Conservation (phyloP, 805 yeast genomes). For the Nakazawaea sp. region DNA sequence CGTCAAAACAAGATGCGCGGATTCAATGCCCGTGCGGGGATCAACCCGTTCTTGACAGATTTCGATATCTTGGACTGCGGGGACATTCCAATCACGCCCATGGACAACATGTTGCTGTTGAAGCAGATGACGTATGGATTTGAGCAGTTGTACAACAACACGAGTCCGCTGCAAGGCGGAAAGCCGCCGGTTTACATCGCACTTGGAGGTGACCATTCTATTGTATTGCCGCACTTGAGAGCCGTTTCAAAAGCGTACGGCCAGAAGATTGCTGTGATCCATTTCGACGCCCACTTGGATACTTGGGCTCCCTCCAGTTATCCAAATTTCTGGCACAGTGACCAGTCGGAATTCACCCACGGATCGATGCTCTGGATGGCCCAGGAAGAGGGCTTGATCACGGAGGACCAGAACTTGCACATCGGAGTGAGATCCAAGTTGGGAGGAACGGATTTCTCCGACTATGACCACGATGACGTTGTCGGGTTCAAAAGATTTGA, state of each 20-base stretch:
- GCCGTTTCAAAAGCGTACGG: slow-evolving; percentile 58
- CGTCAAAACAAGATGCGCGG: slow-evolving; percentile 67
- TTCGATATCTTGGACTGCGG: slow-evolving; percentile 49
- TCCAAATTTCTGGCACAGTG: slow-evolving; percentile 55
- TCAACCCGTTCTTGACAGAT: slow-evolving; percentile 44
- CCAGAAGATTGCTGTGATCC: slow-evolving; percentile 56
- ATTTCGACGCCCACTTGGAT: slow-evolving; percentile 82
- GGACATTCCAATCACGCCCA: slow-evolving; percentile 52
- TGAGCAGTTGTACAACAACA: slow-evolving; percentile 42
- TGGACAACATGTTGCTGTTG: slow-evolving; percentile 47
- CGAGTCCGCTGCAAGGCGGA: slow-evolving; percentile 16
- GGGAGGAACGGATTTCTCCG: slow-evolving; percentile 51
- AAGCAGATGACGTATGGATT: slow-evolving; percentile 48
- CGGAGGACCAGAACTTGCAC: slow-evolving; percentile 53
- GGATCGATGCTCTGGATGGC: slow-evolving; percentile 89
- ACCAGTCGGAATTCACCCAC: slow-evolving; percentile 60
- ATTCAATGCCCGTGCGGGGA: slow-evolving; percentile 51
- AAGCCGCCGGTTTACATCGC: slow-evolving; percentile 60
- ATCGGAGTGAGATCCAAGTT: slow-evolving; percentile 74
- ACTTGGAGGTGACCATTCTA: slow-evolving; percentile 80
- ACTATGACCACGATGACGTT: slow-evolving; percentile 57
- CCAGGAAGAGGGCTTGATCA: slow-evolving; percentile 55
- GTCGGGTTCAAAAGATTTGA: slow-evolving; percentile 67
- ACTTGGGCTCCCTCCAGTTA: slow-evolving; percentile 74
- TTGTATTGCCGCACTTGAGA: slow-evolving; percentile 65